Percentiles rank a stretch among this genome's conserved stretches.
Evolutionary conservation across 2,329 filamentous ascomycete genomes (phyloP).

Genomic region (Diaporthe amygdali): DNA sequence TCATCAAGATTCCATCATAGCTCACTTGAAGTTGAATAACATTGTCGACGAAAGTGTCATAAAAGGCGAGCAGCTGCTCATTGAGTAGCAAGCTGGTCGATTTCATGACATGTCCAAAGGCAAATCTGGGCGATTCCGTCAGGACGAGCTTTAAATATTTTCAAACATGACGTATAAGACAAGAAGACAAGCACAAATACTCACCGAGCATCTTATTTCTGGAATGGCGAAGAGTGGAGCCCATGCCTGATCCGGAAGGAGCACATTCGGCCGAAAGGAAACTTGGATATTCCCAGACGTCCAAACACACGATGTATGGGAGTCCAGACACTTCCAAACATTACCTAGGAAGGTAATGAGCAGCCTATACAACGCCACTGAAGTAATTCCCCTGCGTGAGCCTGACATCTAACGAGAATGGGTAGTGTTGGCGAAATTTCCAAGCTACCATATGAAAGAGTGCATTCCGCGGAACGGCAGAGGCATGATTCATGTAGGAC

Average conservation of each 20-base stretch:
- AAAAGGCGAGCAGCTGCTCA: background rate
- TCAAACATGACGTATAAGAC: background rate
- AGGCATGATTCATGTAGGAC: no score
- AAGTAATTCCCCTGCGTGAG: background rate
- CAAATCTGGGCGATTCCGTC: background rate
- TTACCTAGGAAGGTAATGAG: background rate
- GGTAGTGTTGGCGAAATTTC: no score
- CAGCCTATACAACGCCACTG: background rate
- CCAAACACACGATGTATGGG: background rate
- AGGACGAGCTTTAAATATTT: background rate
- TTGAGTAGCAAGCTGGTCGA: background rate
- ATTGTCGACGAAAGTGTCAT: background rate
- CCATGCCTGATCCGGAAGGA: background rate
- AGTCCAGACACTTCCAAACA: background rate
- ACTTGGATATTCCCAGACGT: background rate
- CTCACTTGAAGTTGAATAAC: background rate
- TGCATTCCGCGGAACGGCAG: no score
- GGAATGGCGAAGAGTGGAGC: background rate
- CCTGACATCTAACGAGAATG: no score
- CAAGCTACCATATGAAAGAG: no score
- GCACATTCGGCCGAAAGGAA: background rate
- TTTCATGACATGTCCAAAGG: background rate
- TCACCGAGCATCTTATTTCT: background rate
- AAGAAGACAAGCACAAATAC: no score
- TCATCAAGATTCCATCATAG: background rate